These are phyloP conservation scores for Medicago ruthenica DNA, from an alignment of 306 rosid genomes.

Conservation along the genomic window DNA sequence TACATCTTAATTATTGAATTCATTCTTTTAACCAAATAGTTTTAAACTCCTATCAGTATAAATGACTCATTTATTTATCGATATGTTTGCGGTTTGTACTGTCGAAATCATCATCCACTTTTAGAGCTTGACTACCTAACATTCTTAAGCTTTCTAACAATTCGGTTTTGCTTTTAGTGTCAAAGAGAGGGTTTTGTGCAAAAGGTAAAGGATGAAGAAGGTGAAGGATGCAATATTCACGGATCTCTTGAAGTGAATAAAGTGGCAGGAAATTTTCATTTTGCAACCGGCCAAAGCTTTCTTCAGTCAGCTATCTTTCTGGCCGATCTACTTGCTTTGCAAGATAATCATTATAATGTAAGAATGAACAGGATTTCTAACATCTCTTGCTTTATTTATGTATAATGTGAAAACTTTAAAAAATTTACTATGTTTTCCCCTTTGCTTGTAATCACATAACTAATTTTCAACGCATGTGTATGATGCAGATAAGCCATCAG, in stretches of 20 bases:
- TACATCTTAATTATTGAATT: neutral
- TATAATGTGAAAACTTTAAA: slow-evolving; percentile 7
- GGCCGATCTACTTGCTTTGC: slow-evolving; percentile 62
- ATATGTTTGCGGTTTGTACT: slow-evolving; percentile 10
- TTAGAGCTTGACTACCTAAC: slow-evolving; percentile 11
- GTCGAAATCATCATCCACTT: slow-evolving; percentile 13
- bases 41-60: neutral
- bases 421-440: slow-evolving; percentile 30
- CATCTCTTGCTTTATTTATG: slow-evolving; percentile 7
- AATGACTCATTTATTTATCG: slow-evolving; percentile 6
- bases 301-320: slow-evolving; percentile 67
- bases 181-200: slow-evolving; percentile 88
- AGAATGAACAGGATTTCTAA: slow-evolving; percentile 39
- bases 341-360: slow-evolving; percentile 72
- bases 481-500: slow-evolving; percentile 84
- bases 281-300: slow-evolving; percentile 83
- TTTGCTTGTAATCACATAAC: slow-evolving; percentile 22
- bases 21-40: neutral
- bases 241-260: slow-evolving; percentile 89
- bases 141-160: slow-evolving; percentile 36
- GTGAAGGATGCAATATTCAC: slow-evolving; percentile 92
- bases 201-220: slow-evolving; percentile 82
- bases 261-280: slow-evolving; percentile 92
- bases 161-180: slow-evolving; percentile 64
- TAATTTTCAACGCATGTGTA: slow-evolving; percentile 42